These are phyloP conservation scores for Flaveria ramosissima DNA, from an alignment of 129 eudicot genomes.

Conservation along the genomic window DNA sequence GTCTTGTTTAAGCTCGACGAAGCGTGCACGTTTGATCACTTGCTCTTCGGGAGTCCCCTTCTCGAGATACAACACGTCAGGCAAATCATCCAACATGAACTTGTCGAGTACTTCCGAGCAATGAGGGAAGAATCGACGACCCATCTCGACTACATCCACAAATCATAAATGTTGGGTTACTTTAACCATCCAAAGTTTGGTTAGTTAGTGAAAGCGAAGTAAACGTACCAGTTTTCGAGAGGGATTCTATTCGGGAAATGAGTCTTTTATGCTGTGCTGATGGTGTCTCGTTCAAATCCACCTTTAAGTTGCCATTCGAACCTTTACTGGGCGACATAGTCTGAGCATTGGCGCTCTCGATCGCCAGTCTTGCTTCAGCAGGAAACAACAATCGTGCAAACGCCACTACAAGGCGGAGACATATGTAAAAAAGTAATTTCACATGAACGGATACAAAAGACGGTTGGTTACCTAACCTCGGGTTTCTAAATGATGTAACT, in stretches of 20 bases:
- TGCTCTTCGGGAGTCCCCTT: slow-evolving; percentile 68
- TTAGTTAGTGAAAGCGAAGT: not conserved
- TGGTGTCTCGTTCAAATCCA: slow-evolving; percentile 74
- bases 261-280: slow-evolving; percentile 50
- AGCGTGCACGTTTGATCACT: slow-evolving; percentile 46
- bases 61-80: slow-evolving; percentile 49
- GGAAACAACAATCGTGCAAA: slow-evolving; percentile 80
- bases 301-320: slow-evolving; percentile 50
- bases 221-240: slow-evolving; percentile 63
- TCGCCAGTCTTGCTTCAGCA: slow-evolving; percentile 68
- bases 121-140: slow-evolving; percentile 76
- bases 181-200: not conserved
- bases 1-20: slow-evolving; percentile 64
- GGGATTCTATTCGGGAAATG: slow-evolving; percentile 48
- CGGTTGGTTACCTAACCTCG: slow-evolving; percentile 60
- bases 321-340: slow-evolving; percentile 50
- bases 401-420: slow-evolving; percentile 49
- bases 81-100: slow-evolving; percentile 68
- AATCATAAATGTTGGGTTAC: slow-evolving; percentile 6
- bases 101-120: slow-evolving; percentile 73
- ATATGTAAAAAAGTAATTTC: slow-evolving; percentile 13
- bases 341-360: slow-evolving; percentile 67
- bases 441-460: not conserved
- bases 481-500: slow-evolving; percentile 66
- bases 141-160: slow-evolving; percentile 59